A percentile compares a stretch with the other conserved stretches of the same genome.
These are phyloP conservation scores for Trichoderma breve DNA, from an alignment of 2,329 filamentous ascomycete species.

Conservation along the genomic window DNA sequence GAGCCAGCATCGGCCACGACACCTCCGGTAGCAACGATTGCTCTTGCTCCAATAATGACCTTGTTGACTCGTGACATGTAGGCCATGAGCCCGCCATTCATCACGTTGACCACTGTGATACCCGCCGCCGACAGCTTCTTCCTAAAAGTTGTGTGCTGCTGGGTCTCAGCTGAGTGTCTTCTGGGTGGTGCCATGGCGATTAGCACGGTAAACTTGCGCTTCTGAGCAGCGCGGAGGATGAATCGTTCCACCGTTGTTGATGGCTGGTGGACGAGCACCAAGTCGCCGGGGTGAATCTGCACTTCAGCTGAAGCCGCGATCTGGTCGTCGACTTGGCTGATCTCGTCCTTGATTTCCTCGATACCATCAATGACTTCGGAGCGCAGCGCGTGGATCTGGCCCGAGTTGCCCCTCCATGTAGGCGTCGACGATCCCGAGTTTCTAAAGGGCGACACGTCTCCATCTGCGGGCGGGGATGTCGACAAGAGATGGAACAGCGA, in stretches of 20 bases:
- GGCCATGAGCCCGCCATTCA: conserved; percentile 82
- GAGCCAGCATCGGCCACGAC: conserved; percentile 84
- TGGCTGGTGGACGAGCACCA: conserved; percentile 84
- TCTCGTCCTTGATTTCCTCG: conserved; percentile 92
- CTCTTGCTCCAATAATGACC: conserved; percentile 84
- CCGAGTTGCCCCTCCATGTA: conserved; percentile 38
- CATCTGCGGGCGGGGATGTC: conserved; percentile 56
- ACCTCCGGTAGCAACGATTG: conserved; percentile 84
- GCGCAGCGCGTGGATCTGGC: conserved; percentile 67
- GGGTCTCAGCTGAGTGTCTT: conserved; percentile 36
- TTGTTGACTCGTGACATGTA: conserved; percentile 96
- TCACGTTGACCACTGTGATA: conserved; percentile 78
- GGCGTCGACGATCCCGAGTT: conserved; percentile 53
- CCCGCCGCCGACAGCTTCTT: conserved; percentile 77
- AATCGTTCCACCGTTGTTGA: conserved; percentile 87
- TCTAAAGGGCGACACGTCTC: conserved; percentile 46
- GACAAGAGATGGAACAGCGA: conserved; percentile 89
- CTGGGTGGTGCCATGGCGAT: conserved; percentile 65
- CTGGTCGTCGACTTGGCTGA: conserved; percentile 88
- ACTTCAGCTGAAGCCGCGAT: conserved; percentile 86
- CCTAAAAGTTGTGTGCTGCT: conserved; percentile 57
- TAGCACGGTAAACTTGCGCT: conserved; percentile 88
- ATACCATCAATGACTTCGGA: conserved; percentile 93
- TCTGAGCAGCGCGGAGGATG: conserved; percentile 79
- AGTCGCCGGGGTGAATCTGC: conserved; percentile 90